Evolutionary conservation across 805 yeast genomes (phyloP).

Genomic region (fission yeast (Schizosaccharomyces pombe)): DNA sequence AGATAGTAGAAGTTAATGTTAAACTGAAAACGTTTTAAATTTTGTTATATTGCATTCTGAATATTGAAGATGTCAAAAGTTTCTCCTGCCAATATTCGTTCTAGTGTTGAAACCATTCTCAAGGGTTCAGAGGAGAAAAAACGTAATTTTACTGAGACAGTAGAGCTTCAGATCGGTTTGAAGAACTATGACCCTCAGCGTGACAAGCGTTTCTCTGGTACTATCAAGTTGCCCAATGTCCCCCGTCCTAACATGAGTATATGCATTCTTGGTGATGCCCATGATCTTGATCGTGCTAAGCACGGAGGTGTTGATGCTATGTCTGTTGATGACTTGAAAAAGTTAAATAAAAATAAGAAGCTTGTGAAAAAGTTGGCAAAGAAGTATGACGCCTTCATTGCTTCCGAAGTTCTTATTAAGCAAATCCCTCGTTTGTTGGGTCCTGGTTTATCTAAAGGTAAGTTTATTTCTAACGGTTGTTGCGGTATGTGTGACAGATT

Average conservation of each 20-base stretch:
- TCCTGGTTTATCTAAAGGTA: slow-evolving; percentile 86
- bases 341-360: slow-evolving; percentile 99
- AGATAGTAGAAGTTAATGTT: too few relatives aligned
- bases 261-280: slow-evolving; percentile 99
- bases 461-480: background rate
- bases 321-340: slow-evolving; percentile 99
- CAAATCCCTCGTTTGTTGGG: slow-evolving; percentile 99
- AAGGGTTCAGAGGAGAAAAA: slow-evolving; percentile 83
- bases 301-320: slow-evolving; percentile 97
- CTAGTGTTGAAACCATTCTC: slow-evolving; percentile 77
- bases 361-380: slow-evolving; percentile 96
- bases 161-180: slow-evolving; percentile 97
- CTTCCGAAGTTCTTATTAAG: slow-evolving; percentile 96
- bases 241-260: slow-evolving; percentile 99
- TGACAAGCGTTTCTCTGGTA: slow-evolving; percentile 99
- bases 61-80: slow-evolving; percentile 2
- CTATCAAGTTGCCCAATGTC: slow-evolving; percentile 91
- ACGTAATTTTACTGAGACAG: slow-evolving; percentile 99
- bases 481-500: background rate
- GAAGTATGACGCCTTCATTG: slow-evolving; percentile 98
- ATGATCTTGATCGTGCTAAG: slow-evolving; percentile 99
- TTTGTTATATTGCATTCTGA: too few relatives aligned
- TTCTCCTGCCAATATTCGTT: slow-evolving; percentile 41
- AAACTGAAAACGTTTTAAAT: too few relatives aligned
- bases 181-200: slow-evolving; percentile 99